These are phyloP conservation scores for Pinus taeda DNA, from an alignment of 75 land plant species.

Conservation along the genomic window DNA sequence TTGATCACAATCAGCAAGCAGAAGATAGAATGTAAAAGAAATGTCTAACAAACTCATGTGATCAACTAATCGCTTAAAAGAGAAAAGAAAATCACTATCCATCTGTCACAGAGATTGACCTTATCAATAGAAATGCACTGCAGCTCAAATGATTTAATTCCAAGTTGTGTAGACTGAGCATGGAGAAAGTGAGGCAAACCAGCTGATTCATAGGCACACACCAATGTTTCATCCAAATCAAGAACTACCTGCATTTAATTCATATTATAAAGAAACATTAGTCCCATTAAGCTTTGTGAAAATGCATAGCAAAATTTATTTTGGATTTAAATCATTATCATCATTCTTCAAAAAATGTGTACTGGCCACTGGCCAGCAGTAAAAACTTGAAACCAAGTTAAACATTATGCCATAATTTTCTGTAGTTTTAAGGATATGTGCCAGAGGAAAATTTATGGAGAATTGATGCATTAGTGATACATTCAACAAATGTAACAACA, in stretches of 20 bases:
- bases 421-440: not conserved
- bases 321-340: not conserved
- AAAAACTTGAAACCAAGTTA: not conserved
- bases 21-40: too few relatives aligned
- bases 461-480: not conserved
- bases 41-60: not conserved
- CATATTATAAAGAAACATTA: not conserved
- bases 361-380: not conserved
- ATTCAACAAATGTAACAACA: not conserved
- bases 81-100: not conserved
- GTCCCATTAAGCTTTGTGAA: not conserved
- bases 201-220: conserved; percentile 87
- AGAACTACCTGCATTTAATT: conserved; percentile 67
- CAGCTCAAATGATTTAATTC: conserved; percentile 72
- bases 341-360: not conserved
- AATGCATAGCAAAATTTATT: not conserved
- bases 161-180: conserved; percentile 59
- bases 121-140: conserved; percentile 75
- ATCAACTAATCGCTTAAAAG: not conserved
- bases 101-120: conserved; percentile 23
- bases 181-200: conserved; percentile 57
- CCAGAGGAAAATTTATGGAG: not conserved
- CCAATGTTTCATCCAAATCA: conserved; percentile 96
- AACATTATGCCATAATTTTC: too few relatives aligned
- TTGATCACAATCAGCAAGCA: conserved; percentile 1